phyloP scores from a whole-genome alignment of 1,139 yeast species.

The Ogataea hybrid region DNA sequence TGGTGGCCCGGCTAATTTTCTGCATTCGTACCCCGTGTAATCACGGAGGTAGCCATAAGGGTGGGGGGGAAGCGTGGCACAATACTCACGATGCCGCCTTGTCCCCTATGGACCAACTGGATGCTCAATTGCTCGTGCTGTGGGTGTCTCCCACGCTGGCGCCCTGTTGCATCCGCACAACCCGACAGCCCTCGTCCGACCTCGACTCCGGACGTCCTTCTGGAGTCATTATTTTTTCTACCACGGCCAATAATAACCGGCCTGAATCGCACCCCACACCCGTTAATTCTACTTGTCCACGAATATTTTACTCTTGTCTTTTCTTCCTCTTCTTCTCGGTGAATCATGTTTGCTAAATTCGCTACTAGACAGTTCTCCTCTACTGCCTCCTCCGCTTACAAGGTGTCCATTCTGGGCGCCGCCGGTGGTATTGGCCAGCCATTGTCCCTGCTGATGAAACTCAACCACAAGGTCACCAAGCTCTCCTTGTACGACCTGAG shows the following conservation, averaged over 20 bases:
- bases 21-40: neutral
- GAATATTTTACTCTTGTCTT: neutral
- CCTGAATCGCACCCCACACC: conserved; percentile 2
- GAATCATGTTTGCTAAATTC: conserved; percentile 37
- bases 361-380: conserved; percentile 57
- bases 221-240: conserved; percentile 5
- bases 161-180: neutral
- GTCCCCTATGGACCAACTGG: neutral
- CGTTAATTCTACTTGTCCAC: neutral
- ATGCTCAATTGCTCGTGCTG: too few species aligned
- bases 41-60: neutral
- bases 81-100: neutral
- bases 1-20: neutral
- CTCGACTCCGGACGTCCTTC: conserved; percentile 8
- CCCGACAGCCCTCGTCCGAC: conserved; percentile 3
- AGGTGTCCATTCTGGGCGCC: conserved; percentile 92
- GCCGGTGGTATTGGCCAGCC: conserved; percentile 99
- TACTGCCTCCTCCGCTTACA: conserved; percentile 62
- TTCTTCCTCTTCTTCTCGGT: conserved; percentile 1
- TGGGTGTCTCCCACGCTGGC: too few species aligned
- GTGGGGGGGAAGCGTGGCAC: neutral
- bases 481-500: conserved; percentile 88
- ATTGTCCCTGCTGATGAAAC: conserved; percentile 81
- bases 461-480: conserved; percentile 81
- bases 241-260: conserved; percentile 5